phyloP scores from a whole-genome alignment of 768 basidiomycete species.

The Boletus coccyginus region DNA sequence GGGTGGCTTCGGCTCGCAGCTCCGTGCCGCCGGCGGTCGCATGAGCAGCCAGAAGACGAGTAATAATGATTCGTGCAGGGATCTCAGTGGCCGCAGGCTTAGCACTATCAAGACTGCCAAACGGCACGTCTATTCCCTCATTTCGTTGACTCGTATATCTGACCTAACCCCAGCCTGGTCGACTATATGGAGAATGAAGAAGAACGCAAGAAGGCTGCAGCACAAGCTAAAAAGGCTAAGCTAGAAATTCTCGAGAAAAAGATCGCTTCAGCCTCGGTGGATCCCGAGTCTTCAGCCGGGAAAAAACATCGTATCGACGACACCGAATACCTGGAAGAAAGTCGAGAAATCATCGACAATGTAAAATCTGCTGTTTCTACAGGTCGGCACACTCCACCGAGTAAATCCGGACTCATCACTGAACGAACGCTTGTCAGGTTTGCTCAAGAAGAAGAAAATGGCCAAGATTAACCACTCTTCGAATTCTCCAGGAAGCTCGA shows the following conservation, averaged over 20 bases:
- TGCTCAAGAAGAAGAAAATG: conserved; percentile 78
- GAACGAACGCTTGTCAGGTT: conserved; percentile 42
- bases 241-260: conserved; percentile 82
- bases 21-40: conserved; percentile 94
- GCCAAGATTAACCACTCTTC: conserved; percentile 40
- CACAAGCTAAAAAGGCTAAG: conserved; percentile 77
- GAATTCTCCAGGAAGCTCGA: conserved; percentile 20
- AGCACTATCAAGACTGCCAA: conserved; percentile 97
- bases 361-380: conserved; percentile 88
- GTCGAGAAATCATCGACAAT: conserved; percentile 82
- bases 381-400: conserved; percentile 45
- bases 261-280: conserved; percentile 43
- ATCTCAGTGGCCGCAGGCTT: conserved; percentile 84
- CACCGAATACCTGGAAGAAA: conserved; percentile 88
- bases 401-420: neutral
- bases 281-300: conserved; percentile 53
- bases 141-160: neutral
- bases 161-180: conserved; percentile 53
- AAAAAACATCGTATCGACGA: conserved; percentile 92
- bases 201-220: conserved; percentile 71
- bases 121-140: conserved; percentile 51
- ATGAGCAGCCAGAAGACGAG: conserved; percentile 97
- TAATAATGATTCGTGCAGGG: conserved; percentile 93
- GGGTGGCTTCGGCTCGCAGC: conserved; percentile 95
- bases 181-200: conserved; percentile 86